phyloP scores from a whole-genome alignment of 2,329 filamentous ascomycete species.

The Magnaporthiopsis poae region DNA sequence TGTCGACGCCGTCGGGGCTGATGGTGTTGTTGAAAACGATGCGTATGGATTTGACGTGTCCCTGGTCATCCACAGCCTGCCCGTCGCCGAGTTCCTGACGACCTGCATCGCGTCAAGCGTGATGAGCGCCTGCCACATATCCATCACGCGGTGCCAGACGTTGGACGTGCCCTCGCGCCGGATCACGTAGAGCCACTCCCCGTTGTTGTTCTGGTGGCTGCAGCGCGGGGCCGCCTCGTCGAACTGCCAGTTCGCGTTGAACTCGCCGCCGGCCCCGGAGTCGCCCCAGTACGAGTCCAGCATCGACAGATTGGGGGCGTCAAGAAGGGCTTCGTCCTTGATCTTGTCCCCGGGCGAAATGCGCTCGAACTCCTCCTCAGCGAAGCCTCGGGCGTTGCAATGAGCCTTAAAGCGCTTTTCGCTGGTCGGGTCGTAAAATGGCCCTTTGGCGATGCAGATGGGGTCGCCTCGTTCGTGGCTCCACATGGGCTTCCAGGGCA shows the following conservation, averaged over 20 bases:
- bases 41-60: slow-evolving; percentile 12
- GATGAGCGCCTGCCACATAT: slow-evolving; percentile 19
- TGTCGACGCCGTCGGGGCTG: neutral
- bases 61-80: slow-evolving; percentile 13
- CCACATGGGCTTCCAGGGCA: neutral
- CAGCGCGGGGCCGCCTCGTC: neutral
- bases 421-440: neutral
- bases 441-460: neutral
- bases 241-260: slow-evolving; percentile 12
- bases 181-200: slow-evolving; percentile 17
- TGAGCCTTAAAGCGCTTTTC: neutral
- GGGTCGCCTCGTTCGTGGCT: neutral
- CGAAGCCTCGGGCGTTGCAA: neutral
- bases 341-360: neutral
- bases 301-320: slow-evolving; percentile 7
- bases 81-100: slow-evolving; percentile 14
- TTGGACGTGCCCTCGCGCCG: slow-evolving; percentile 19
- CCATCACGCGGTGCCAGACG: slow-evolving; percentile 21
- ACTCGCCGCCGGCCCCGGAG: slow-evolving; percentile 14
- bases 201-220: slow-evolving; percentile 10
- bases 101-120: slow-evolving; percentile 15
- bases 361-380: neutral
- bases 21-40: slow-evolving; percentile 14
- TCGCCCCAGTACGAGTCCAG: slow-evolving; percentile 17
- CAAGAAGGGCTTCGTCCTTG: neutral